Conservation (phyloP, 2,329 filamentous ascomycete species). For the Metarhizium guizhouense region DNA sequence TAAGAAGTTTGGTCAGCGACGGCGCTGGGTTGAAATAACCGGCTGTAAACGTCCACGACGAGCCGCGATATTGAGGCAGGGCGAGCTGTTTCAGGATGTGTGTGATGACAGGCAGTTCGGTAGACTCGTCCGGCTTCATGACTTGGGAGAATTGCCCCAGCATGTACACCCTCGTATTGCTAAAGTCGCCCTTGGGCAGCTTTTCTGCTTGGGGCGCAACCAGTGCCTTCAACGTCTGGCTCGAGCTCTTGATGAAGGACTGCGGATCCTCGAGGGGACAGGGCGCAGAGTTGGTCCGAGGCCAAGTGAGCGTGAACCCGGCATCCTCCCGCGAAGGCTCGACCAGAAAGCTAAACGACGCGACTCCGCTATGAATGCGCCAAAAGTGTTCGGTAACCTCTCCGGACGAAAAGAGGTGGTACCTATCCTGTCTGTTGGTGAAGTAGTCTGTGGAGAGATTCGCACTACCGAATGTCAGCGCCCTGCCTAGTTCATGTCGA, state of each 20-base stretch:
- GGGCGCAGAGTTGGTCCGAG: constrained; percentile 60
- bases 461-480: constrained; percentile 38
- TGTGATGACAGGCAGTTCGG: constrained; percentile 76
- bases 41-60: constrained; percentile 91
- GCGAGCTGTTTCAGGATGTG: constrained; percentile 63
- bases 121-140: constrained; percentile 70
- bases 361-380: constrained; percentile 66
- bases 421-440: constrained; percentile 88
- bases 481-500: too few species aligned
- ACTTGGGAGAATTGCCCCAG: constrained; percentile 83
- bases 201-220: constrained; percentile 34
- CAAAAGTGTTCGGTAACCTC: constrained; percentile 77
- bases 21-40: constrained; percentile 98
- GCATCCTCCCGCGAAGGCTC: constrained; percentile 47
- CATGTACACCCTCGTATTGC: constrained; percentile 73
- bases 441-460: constrained; percentile 94
- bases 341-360: constrained; percentile 74
- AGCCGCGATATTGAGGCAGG: constrained; percentile 51
- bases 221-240: constrained; percentile 55
- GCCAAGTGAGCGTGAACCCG: constrained; percentile 64
- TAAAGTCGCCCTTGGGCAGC: constrained; percentile 12
- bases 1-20: constrained; percentile 68
- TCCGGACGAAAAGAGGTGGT: constrained; percentile 78
- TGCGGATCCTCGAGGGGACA: constrained; percentile 63
- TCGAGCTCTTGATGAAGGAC: constrained; percentile 62